These are phyloP conservation scores for Pharnaceum exiguum DNA, from an alignment of 148 eudicot genomes.

Conservation along the genomic window DNA sequence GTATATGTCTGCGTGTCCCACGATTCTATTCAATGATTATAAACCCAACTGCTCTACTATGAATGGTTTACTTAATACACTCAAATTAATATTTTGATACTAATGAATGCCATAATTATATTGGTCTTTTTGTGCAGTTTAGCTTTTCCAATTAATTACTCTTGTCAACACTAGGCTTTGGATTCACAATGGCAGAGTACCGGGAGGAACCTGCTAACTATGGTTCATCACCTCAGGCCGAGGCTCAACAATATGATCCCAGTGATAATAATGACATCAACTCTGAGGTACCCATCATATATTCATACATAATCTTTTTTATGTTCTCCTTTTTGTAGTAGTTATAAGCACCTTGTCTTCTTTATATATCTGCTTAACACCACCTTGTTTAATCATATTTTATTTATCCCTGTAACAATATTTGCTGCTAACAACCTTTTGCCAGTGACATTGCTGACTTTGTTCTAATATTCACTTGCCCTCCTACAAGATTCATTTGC, in stretches of 20 bases:
- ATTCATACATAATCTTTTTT: not conserved
- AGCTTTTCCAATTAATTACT: not conserved
- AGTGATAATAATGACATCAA: conserved; percentile 40
- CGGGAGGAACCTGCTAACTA: conserved; percentile 36
- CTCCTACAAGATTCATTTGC: too few species aligned
- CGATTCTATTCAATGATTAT: too few species aligned
- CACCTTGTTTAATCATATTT: too few species aligned
- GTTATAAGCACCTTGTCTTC: not conserved
- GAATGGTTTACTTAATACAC: too few species aligned
- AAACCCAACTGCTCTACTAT: too few species aligned
- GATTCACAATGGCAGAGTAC: conserved; percentile 50
- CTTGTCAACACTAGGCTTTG: not conserved
- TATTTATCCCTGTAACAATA: too few species aligned
- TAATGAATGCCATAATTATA: too few species aligned
- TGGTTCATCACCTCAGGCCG: conserved; percentile 38
- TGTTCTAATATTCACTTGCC: too few species aligned
- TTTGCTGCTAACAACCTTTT: not conserved
- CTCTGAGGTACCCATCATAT: conserved; percentile 36
- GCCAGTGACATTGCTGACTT: not conserved
- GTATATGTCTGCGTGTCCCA: too few species aligned
- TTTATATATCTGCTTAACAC: too few species aligned
- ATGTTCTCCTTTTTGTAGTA: not conserved
- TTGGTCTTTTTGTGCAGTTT: too few species aligned
- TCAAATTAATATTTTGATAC: too few species aligned
- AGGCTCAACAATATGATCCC: conserved; percentile 30